Evolutionary conservation across 805 yeast species (phyloP).

Genomic region (Ogataea ramenticola): DNA sequence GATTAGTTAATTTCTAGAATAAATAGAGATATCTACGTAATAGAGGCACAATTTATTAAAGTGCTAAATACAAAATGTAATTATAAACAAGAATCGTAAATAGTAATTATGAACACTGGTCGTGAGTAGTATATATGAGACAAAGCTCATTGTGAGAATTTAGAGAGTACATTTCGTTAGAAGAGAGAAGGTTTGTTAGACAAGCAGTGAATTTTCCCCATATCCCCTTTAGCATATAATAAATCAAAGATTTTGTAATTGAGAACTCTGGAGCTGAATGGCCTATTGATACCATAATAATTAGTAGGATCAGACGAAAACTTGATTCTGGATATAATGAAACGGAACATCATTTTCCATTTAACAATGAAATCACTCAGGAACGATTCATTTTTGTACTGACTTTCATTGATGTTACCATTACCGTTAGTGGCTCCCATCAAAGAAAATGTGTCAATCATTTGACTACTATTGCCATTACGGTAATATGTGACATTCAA

Average conservation of each 20-base stretch:
- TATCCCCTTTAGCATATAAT: conserved; percentile 10
- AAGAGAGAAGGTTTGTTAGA: neutral
- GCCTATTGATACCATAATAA: neutral
- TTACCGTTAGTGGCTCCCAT: too few relatives aligned
- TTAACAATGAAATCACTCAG: neutral
- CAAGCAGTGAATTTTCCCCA: conserved; percentile 3
- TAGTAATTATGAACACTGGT: too few relatives aligned
- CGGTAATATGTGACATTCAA: conserved; percentile 17
- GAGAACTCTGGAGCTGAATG: conserved; percentile 13
- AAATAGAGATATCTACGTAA: too few relatives aligned
- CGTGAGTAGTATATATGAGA: too few relatives aligned
- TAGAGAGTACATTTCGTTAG: too few relatives aligned
- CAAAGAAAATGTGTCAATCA: neutral
- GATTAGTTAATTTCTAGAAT: neutral
- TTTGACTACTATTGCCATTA: conserved; percentile 9
- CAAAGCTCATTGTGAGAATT: too few relatives aligned
- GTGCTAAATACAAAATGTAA: too few relatives aligned
- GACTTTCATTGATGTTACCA: neutral
- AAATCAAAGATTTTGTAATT: conserved; percentile 26
- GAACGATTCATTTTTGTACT: neutral
- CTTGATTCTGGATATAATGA: neutral
- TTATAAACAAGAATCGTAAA: too few relatives aligned
- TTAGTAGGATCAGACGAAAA: neutral
- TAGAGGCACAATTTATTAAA: too few relatives aligned
- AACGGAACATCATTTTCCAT: neutral